These are phyloP conservation scores for Infundibulicybe gibba DNA, from an alignment of 768 basidiomycete genomes.

Conservation along the genomic window DNA sequence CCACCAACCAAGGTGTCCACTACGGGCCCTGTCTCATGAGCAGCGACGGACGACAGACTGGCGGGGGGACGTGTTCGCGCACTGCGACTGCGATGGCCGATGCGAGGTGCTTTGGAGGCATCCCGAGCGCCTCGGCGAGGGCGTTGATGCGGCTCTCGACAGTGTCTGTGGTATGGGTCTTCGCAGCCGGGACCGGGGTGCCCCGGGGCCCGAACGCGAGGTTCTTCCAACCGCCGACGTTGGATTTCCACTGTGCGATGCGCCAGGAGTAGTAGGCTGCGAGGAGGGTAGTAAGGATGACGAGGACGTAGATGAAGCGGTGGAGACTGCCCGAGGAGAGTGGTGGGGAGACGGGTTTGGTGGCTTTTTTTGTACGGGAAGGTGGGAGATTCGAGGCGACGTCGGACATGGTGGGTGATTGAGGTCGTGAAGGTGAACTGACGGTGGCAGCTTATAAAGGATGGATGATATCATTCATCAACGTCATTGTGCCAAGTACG, in stretches of 20 bases:
- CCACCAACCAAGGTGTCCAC: conserved; percentile 35
- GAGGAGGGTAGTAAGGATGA: conserved; percentile 35
- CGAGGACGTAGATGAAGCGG: conserved; percentile 48
- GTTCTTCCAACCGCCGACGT: conserved; percentile 64
- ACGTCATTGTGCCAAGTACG: no score
- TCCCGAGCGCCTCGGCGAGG: conserved; percentile 59
- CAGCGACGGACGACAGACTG: conserved; percentile 52
- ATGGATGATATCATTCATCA: no score
- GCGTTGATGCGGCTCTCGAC: conserved; percentile 57
- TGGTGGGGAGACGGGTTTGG: conserved; percentile 38
- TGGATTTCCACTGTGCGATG: conserved; percentile 41
- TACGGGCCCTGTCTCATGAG: conserved; percentile 40
- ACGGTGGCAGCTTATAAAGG: no score
- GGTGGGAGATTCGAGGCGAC: neutral
- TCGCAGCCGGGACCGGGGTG: neutral
- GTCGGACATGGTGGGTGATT: no score
- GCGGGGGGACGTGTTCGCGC: conserved; percentile 57
- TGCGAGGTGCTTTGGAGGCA: conserved; percentile 58
- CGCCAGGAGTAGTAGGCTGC: conserved; percentile 51
- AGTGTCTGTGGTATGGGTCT: conserved; percentile 12
- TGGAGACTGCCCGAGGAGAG: conserved; percentile 37
- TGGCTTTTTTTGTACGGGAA: conserved; percentile 1
- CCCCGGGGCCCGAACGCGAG: conserved; percentile 33
- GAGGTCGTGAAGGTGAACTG: no score
- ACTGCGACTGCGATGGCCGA: conserved; percentile 61